A percentile compares a stretch with the other conserved stretches of the same genome.
These are phyloP conservation scores for Chalara sp. DNA, from an alignment of 2,329 filamentous ascomycete genomes.

Conservation along the genomic window DNA sequence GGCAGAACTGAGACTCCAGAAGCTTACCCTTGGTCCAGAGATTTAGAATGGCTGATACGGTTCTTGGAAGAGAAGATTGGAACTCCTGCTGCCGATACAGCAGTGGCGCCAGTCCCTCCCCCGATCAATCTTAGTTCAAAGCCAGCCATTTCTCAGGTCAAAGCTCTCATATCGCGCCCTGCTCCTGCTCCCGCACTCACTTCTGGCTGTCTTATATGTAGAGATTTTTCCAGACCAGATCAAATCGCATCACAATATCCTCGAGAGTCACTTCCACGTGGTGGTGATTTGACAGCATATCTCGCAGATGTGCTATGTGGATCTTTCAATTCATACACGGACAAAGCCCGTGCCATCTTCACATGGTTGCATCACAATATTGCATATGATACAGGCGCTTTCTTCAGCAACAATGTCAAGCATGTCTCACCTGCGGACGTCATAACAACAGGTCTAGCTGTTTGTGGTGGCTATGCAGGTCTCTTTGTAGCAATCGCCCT, in stretches of 20 bases:
- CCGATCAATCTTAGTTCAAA: slow-evolving; percentile 24
- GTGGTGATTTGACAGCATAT: slow-evolving; percentile 57
- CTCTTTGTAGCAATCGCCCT: slow-evolving; percentile 74
- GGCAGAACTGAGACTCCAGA: slow-evolving; percentile 14
- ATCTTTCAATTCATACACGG: slow-evolving; percentile 74
- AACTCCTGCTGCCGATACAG: slow-evolving; percentile 14
- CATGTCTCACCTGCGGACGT: slow-evolving; percentile 65
- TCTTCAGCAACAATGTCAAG: slow-evolving; percentile 66
- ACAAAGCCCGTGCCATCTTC: slow-evolving; percentile 90
- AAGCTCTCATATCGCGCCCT: slow-evolving; percentile 29
- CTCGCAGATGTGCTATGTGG: slow-evolving; percentile 72
- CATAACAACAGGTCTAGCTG: slow-evolving; percentile 70
- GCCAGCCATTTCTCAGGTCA: slow-evolving; percentile 38
- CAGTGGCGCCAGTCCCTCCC: slow-evolving; percentile 15
- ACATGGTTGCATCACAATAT: slow-evolving; percentile 96
- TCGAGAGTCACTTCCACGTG: slow-evolving; percentile 57
- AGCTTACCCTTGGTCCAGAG: slow-evolving; percentile 10
- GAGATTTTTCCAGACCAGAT: slow-evolving; percentile 83
- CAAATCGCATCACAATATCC: slow-evolving; percentile 71
- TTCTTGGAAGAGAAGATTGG: slow-evolving; percentile 22
- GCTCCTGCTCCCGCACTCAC: slow-evolving; percentile 16
- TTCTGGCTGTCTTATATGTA: slow-evolving; percentile 68
- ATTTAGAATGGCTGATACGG: slow-evolving; percentile 14
- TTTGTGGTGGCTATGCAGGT: slow-evolving; percentile 86
- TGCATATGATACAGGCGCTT: slow-evolving; percentile 71